Conservation (phyloP, 2,329 filamentous ascomycete genomes). For the Verticillium albo-atrum region DNA sequence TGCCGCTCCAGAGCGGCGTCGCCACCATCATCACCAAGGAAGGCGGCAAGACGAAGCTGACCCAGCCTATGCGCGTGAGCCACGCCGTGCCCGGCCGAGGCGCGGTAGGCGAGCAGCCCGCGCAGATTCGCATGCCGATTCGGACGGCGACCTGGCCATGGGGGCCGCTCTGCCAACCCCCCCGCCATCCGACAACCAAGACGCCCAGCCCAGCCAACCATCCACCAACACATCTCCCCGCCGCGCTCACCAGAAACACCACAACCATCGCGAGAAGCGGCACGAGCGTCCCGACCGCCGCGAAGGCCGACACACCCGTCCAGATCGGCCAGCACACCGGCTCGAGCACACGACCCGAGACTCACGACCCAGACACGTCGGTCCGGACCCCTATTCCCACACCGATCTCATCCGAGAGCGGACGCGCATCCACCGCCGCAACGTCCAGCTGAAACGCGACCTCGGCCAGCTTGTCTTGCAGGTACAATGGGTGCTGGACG, state of each 20-base stretch:
- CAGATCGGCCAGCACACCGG: not conserved
- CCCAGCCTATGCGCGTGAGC: not conserved
- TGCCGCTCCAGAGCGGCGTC: not conserved
- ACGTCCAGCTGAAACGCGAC: not conserved
- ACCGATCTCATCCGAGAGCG: not conserved
- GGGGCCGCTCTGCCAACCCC: not conserved
- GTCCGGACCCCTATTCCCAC: not conserved
- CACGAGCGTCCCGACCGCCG: not conserved
- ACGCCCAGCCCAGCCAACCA: not conserved
- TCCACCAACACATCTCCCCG: not conserved
- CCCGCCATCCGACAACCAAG: not conserved
- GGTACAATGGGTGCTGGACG: not conserved
- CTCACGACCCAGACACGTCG: not conserved
- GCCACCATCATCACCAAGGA: not conserved
- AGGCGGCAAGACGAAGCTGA: not conserved
- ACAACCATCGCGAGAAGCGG: not conserved
- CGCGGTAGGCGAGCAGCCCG: not conserved
- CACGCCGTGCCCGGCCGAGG: not conserved
- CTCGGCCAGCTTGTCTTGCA: not conserved
- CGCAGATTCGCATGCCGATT: not conserved
- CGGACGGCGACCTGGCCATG: constrained; percentile 7
- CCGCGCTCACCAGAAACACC: not conserved
- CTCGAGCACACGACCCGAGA: not conserved
- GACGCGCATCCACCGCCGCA: not conserved
- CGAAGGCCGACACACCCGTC: not conserved